Evolutionary conservation across 1,139 yeast species (phyloP), one percentile per base, ranked within the genome.

Genomic region (Yamadazyma kanchanaburiensis): DNA sequence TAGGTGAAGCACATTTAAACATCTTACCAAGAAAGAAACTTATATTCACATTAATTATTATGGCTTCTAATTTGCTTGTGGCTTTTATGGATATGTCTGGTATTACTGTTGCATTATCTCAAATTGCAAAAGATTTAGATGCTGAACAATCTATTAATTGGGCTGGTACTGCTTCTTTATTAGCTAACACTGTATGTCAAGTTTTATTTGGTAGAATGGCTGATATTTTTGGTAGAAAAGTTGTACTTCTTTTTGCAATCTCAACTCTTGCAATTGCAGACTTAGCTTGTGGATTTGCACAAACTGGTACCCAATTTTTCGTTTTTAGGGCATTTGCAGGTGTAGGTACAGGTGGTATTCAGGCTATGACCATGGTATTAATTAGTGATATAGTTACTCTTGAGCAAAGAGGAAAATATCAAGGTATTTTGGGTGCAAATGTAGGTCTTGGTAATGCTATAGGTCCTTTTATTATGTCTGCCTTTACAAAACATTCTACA

Each of bases 391-490:
- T 68, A 17, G 68, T 67, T 9, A 58, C 70, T 0, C 51, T 65
- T 27, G 53, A 58, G 38, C 66, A 68, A 35, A 51, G 74, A 37
- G 74, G 74, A 0, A 66, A 63, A 38, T 68, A 55, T 40, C 71
- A 66, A 42, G 74, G 74, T 2, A 65, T 67, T 22, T 50, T 74
- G 19, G 80, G 80, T 5, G 50, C 71, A 1, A 58, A 61, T 36
- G 70, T 74, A 13, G 82, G 80, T 0, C 38, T 74, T 8, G 83
- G 82, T 2, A 71, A 70, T 44, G 71, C 74, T 1, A 42, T 70
- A 10, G 82, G 82, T 0, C 81, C 82, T 0, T 70, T 76, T 35
- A 45, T 76, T 12, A 71, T 73, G 51, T 66, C 77, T n/a, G 76
- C 65, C 0, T 71, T 74, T 40, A 60, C 67, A 7, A 49, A 58